Evolutionary conservation across 371 early-diverging fungal species (phyloP), one percentile per base, ranked within the genome.

Genomic region (Chytridium lagenaria): DNA sequence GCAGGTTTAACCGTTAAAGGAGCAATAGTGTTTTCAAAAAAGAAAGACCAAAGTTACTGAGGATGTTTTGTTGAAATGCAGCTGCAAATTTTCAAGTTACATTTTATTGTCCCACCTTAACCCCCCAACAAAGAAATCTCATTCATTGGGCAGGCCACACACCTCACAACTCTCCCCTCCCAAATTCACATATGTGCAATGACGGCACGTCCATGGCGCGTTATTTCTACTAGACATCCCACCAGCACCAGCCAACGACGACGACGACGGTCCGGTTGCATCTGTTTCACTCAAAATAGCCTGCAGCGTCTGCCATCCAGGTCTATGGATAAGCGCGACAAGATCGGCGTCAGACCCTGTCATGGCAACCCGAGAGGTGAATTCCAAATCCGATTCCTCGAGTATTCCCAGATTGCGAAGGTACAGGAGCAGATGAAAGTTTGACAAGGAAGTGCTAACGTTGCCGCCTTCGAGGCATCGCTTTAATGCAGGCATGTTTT

Each of bases 131-230:
- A n/a, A n/a, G n/a, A n/a, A n/a, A n/a, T n/a, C 44, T 66, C 44
- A 66, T 23, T 78, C 77, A 12, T 55, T 57, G n/a, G 96, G 96
- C 68, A 96, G 84, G 5, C 93, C 95, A 77, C 99, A 99, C 91
- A 99, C 96, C 70, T 95, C 95, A 83, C 99, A 98, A 66, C 81
- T 89, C 67, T 85, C 88, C 36, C 83, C 78, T 19, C 84, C 80
- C 33, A 87, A 80, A 79, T 99, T 99, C 23, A 84, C 80, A 86
- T 91, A 97, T 15, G 99, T 99, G 82, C 99, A 98, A 77, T 95
- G 93, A 74, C 88, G 85, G 84, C 99, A 99, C 12, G 89, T 84
- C 89, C 95, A 91, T 34, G 88, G 82, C 1, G 80, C 81, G 19
- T 69, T 52, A 10, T 64, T 63, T 19, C 39, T 52, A 50, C 63